Base-by-base conservation (phyloP, 768 basidiomycete species). In the Agrocybe praecox region DNA sequence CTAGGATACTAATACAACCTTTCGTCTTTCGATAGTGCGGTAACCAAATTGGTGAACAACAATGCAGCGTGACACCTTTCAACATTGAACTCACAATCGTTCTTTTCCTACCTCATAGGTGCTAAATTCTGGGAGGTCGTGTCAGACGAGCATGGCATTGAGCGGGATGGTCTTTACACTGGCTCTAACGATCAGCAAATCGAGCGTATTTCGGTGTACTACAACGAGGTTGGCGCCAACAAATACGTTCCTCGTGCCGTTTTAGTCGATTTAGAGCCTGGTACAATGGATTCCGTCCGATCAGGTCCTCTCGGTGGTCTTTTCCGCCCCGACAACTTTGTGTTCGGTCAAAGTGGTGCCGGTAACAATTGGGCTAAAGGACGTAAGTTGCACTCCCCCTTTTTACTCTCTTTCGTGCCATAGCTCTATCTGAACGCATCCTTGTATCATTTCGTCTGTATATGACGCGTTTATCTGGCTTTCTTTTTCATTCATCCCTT, bases 321-420 rank as follows among this genome's bases (percentile, higher is more conserved):
- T 62, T 98, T 97, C 92, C 89, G 94, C 67, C 96, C 96, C 34
- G 96, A 97, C 79, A 98, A 97, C 84, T 96, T 96, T 69, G 94
- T 98, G 68, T 97, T 96, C 63, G 96, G 95, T 54, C 96, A 98
- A 77, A 94, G 88, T 74, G 95, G 95, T 77, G 96, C 95, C 65
- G 96, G 96, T 70, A 98, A 99, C 87, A 98, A 98, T 81, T 98
- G 97, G 97, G 96, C 97, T 21, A 99, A 98, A 89, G 96, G 96
- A 82, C 91, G 90, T 94, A 70, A 85, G 93, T 90, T 47, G n/a
- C 36, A 48, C 23, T 18, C 56, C 55, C 32, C 44, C 52, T 36
- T 53, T 55, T 19, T 49, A 24, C 32, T 8, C 33, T 42, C 47
- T 19, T 17, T n/a, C 19, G 26, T 7, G 9, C 18, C 32, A 22